phyloP scores from a whole-genome alignment of 495 filamentous ascomycete species.

The Choiromyces venosus region DNA sequence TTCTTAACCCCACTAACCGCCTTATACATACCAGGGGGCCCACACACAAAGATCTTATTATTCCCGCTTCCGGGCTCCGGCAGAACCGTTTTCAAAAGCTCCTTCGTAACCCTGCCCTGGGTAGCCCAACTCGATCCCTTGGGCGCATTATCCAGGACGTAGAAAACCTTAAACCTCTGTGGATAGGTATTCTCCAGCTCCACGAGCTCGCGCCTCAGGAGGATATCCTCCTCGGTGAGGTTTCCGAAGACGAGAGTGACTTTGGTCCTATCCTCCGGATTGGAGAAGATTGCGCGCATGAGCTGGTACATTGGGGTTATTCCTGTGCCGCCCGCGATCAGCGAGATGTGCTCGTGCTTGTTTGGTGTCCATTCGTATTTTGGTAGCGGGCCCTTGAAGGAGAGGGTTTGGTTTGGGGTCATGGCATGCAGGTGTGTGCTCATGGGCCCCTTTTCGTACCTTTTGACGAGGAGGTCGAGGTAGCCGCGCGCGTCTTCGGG shows the following conservation, averaged over 20 bases:
- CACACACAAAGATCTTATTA: constrained; percentile 88
- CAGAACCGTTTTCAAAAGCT: constrained; percentile 83
- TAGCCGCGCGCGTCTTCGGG: constrained; percentile 75
- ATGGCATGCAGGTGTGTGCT: constrained; percentile 78
- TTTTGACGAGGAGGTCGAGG: constrained; percentile 86
- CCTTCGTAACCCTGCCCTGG: constrained; percentile 76
- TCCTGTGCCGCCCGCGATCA: constrained; percentile 91
- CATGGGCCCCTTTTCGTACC: constrained; percentile 85
- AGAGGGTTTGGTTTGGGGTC: constrained; percentile 68
- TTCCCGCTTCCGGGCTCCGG: constrained; percentile 85
- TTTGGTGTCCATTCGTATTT: constrained; percentile 90
- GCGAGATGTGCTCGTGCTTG: constrained; percentile 89
- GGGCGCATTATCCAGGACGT: constrained; percentile 81
- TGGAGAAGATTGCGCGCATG: constrained; percentile 77
- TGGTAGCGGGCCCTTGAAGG: constrained; percentile 89
- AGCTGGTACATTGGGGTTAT: constrained; percentile 93
- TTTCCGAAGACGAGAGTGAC: constrained; percentile 92
- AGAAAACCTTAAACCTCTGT: constrained; percentile 86
- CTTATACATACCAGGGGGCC: constrained; percentile 89
- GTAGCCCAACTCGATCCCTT: constrained; percentile 60
- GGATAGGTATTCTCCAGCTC: constrained; percentile 86
- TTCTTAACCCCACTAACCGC: constrained; percentile 81
- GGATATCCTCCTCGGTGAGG: constrained; percentile 75
- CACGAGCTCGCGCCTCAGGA: constrained; percentile 75
- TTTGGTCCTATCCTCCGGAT: constrained; percentile 93